Evolutionary conservation across 225 moss, liverwort and hornwort species (phyloP).

Genomic region (Lunularia cruciata): DNA sequence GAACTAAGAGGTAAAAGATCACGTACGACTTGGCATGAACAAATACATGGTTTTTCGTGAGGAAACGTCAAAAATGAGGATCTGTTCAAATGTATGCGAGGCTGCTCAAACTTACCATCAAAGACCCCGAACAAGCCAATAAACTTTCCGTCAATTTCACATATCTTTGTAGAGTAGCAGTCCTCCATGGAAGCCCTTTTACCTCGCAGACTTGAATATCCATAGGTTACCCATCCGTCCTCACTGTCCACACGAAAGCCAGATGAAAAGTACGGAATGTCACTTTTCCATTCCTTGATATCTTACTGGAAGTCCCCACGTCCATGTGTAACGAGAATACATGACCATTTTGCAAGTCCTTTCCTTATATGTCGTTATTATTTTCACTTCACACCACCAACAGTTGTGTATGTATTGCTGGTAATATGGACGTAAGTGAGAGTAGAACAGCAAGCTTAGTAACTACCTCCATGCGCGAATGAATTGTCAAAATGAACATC

Average conservation of each 20-base stretch:
- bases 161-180: slow-evolving; percentile 71
- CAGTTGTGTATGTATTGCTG: too few relatives aligned
- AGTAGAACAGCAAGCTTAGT: too few relatives aligned
- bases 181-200: slow-evolving; percentile 99
- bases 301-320: too few relatives aligned
- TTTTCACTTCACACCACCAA: too few relatives aligned
- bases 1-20: neutral
- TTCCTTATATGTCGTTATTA: too few relatives aligned
- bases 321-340: too few relatives aligned
- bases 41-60: too few relatives aligned
- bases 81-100: neutral
- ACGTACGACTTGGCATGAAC: neutral
- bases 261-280: neutral
- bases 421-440: too few relatives aligned
- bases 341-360: too few relatives aligned
- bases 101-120: slow-evolving; percentile 70
- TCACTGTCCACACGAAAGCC: slow-evolving; percentile 43
- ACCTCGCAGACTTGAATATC: slow-evolving; percentile 80
- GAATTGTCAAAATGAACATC: too few relatives aligned
- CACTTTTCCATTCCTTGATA: neutral
- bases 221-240: slow-evolving; percentile 84
- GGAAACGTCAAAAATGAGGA: neutral
- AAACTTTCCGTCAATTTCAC: slow-evolving; percentile 51
- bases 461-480: too few relatives aligned
- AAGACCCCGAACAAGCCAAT: slow-evolving; percentile 95